Conservation (phyloP, 139 green algal genomes). For the Pseudopediastrum boryanum region DNA sequence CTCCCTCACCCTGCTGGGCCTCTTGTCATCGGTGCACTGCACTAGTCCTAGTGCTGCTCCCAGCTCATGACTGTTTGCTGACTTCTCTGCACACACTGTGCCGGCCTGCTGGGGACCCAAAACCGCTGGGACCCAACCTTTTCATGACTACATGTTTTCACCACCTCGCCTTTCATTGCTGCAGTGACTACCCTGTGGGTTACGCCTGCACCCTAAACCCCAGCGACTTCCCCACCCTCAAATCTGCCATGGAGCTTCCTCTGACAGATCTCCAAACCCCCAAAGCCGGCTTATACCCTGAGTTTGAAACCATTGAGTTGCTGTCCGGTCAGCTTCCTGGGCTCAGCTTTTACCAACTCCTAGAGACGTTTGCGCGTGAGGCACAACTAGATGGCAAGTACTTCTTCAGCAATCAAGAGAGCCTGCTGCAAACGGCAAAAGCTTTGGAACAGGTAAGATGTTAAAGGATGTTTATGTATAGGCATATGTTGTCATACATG, state of each 20-base stretch:
- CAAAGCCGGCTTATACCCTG: constrained; percentile 36
- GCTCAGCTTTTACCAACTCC: constrained; percentile 38
- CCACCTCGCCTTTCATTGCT: too few relatives aligned
- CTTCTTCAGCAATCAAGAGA: constrained; percentile 47
- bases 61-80: too few relatives aligned
- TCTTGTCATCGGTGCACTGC: too few relatives aligned
- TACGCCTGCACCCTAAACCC: constrained; percentile 36
- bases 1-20: too few relatives aligned
- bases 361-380: constrained; percentile 10
- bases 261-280: constrained; percentile 38
- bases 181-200: constrained; percentile 41
- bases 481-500: neutral
- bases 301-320: constrained; percentile 61
- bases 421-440: constrained; percentile 31
- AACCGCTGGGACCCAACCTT: too few relatives aligned
- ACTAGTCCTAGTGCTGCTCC: too few relatives aligned
- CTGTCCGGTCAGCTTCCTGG: constrained; percentile 47
- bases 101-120: too few relatives aligned
- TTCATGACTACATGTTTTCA: too few relatives aligned
- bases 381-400: constrained; percentile 37
- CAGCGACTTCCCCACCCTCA: constrained; percentile 35
- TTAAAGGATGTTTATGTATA: neutral
- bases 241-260: constrained; percentile 39
- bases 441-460: constrained; percentile 15
- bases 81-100: too few relatives aligned